Conservation (phyloP, 495 filamentous ascomycete species). For the Annulohypoxylon maeteangense region DNA sequence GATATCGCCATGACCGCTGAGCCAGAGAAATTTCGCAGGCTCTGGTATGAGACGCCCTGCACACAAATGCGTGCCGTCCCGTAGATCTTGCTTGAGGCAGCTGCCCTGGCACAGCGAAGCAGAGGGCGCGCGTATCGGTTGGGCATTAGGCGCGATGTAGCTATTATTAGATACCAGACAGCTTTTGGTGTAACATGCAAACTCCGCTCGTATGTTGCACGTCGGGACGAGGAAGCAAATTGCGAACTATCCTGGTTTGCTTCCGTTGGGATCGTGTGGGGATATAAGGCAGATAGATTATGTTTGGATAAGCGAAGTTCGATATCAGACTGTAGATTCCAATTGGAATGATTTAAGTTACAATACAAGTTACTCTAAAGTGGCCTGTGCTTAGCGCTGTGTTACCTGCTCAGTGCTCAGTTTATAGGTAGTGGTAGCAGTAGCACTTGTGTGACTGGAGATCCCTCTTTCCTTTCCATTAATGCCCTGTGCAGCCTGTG, state of each 20-base stretch:
- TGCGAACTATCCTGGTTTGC: conserved; percentile 33
- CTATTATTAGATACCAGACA: conserved; percentile 27
- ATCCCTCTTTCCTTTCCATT: background rate
- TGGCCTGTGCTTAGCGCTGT: background rate
- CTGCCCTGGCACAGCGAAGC: conserved; percentile 22
- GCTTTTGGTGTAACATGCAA: conserved; percentile 26
- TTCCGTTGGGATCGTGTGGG: conserved; percentile 8
- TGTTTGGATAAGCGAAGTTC: background rate
- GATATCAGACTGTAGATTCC: background rate
- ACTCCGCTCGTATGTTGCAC: conserved; percentile 1
- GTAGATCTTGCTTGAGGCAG: background rate
- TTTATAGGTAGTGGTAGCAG: background rate
- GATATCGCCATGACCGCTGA: conserved; percentile 13
- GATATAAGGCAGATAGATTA: background rate
- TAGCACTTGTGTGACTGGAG: conserved; percentile 1
- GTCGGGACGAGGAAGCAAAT: conserved; percentile 30
- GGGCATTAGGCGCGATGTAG: conserved; percentile 35
- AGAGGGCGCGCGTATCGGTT: conserved; percentile 19
- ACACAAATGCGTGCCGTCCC: conserved; percentile 3
- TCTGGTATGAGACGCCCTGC: conserved; percentile 3
- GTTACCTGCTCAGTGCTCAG: background rate
- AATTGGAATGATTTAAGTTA: background rate
- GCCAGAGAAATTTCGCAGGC: conserved; percentile 12
- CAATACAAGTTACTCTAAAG: background rate
- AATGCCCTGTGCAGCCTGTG: background rate